A percentile compares a stretch with the other conserved stretches of the same genome.
phyloP scores from a whole-genome alignment of 805 yeast genomes.

The Ogataea ganodermae region DNA sequence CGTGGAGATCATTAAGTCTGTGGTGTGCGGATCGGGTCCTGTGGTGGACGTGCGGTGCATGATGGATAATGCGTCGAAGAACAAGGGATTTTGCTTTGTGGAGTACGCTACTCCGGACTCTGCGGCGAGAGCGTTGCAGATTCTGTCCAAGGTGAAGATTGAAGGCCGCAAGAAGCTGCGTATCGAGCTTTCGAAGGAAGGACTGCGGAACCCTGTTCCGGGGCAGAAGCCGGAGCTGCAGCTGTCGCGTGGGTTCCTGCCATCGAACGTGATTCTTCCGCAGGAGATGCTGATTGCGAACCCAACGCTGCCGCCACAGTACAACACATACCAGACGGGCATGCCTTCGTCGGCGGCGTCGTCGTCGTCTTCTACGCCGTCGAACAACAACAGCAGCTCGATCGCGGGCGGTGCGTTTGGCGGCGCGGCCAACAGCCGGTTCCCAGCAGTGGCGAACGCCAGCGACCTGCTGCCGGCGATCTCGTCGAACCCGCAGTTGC shows the following conservation, averaged over 20 bases:
- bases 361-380: constrained; percentile 20
- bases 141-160: constrained; percentile 47
- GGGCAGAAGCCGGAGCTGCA: constrained; percentile 45
- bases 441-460: constrained; percentile 18
- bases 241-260: constrained; percentile 49
- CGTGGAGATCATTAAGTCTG: constrained; percentile 58
- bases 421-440: constrained; percentile 13
- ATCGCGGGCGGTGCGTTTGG: constrained; percentile 16
- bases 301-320: constrained; percentile 27
- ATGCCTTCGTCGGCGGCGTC: constrained; percentile 18
- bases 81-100: constrained; percentile 68
- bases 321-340: constrained; percentile 23
- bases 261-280: constrained; percentile 61
- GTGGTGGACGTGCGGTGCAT: constrained; percentile 68
- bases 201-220: constrained; percentile 43
- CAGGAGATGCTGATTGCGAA: constrained; percentile 41
- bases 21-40: constrained; percentile 73
- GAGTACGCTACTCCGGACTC: constrained; percentile 56
- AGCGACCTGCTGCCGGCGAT: constrained; percentile 29
- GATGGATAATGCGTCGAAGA: constrained; percentile 57
- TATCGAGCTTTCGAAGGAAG: constrained; percentile 64
- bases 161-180: constrained; percentile 51
- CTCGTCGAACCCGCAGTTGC: constrained; percentile 35
- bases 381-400: constrained; percentile 11
- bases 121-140: constrained; percentile 50